Percentiles rank a stretch among this genome's conserved stretches.
These are phyloP conservation scores for Russula ochroleuca DNA, from an alignment of 768 basidiomycete genomes.

Conservation along the genomic window DNA sequence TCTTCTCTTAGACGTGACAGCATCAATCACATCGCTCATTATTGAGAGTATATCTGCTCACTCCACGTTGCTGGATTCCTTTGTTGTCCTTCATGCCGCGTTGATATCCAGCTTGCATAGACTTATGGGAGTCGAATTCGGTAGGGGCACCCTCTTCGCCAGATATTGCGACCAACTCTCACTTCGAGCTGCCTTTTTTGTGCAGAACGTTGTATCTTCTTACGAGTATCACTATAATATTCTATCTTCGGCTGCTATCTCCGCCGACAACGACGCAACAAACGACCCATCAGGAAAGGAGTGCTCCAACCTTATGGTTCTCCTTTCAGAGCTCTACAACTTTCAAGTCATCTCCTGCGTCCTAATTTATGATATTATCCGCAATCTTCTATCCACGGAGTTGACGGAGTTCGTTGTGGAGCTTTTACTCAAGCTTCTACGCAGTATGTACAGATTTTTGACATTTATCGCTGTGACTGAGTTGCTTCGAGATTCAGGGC, in stretches of 20 bases:
- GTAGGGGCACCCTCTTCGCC: conserved; percentile 41
- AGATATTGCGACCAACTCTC: conserved; percentile 8
- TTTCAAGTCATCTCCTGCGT: conserved; percentile 88
- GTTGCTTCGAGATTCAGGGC: conserved; percentile 67
- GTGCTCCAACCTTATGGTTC: conserved; percentile 78
- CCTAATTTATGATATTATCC: conserved; percentile 88
- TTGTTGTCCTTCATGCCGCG: conserved; percentile 83
- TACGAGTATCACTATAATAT: conserved; percentile 58
- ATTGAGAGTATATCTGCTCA: conserved; percentile 77
- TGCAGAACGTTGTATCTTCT: conserved; percentile 62
- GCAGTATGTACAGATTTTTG: conserved; percentile 49
- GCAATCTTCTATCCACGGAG: conserved; percentile 57
- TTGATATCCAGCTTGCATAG: conserved; percentile 79
- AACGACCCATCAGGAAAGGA: conserved; percentile 67
- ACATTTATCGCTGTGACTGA: not conserved
- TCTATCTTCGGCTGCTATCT: conserved; percentile 28
- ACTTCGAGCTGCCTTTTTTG: conserved; percentile 68
- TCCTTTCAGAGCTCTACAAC: conserved; percentile 92
- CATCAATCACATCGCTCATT: conserved; percentile 68
- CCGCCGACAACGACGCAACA: conserved; percentile 23
- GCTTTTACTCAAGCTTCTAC: conserved; percentile 75
- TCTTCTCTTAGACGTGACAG: conserved; percentile 58
- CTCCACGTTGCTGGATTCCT: conserved; percentile 79
- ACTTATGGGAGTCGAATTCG: conserved; percentile 82
- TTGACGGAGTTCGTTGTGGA: conserved; percentile 82